Percentiles rank a stretch among this genome's conserved stretches.
These are phyloP conservation scores for Penicillium flavigenum DNA, from an alignment of 495 filamentous ascomycete genomes.

Conservation along the genomic window DNA sequence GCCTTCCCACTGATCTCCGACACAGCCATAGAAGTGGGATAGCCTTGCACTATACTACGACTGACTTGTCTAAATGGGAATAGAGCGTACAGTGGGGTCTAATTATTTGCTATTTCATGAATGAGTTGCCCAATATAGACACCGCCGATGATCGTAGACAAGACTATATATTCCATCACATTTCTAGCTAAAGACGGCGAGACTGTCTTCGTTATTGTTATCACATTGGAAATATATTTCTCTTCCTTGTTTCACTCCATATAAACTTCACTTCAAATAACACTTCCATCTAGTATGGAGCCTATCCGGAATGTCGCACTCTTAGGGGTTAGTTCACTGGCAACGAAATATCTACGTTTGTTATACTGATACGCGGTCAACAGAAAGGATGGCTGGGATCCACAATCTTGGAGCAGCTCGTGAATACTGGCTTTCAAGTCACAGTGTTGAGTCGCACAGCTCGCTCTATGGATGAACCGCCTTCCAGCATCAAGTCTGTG, in stretches of 20 bases:
- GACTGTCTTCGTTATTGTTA: background rate
- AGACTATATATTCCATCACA: background rate
- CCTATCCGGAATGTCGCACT: background rate
- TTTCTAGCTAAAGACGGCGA: background rate
- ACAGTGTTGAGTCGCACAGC: background rate
- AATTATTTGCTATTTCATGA: background rate
- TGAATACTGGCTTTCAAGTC: background rate
- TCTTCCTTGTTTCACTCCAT: background rate
- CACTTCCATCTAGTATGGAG: background rate
- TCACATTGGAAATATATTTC: background rate
- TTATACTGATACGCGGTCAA: background rate
- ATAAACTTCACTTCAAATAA: background rate
- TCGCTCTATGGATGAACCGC: background rate
- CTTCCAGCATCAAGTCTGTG: background rate
- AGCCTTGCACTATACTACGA: background rate
- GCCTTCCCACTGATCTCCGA: background rate
- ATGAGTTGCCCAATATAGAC: background rate
- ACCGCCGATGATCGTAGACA: background rate
- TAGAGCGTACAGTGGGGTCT: background rate
- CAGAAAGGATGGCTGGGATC: constrained; percentile 6
- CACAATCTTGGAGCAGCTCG: background rate
- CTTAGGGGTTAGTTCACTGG: background rate
- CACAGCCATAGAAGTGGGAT: background rate
- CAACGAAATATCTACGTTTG: background rate
- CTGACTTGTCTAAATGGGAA: background rate